Percentiles rank a stretch among this genome's conserved stretches.
Conservation (phyloP, 2,329 filamentous ascomycete species). For the Colletotrichum falcatum region DNA sequence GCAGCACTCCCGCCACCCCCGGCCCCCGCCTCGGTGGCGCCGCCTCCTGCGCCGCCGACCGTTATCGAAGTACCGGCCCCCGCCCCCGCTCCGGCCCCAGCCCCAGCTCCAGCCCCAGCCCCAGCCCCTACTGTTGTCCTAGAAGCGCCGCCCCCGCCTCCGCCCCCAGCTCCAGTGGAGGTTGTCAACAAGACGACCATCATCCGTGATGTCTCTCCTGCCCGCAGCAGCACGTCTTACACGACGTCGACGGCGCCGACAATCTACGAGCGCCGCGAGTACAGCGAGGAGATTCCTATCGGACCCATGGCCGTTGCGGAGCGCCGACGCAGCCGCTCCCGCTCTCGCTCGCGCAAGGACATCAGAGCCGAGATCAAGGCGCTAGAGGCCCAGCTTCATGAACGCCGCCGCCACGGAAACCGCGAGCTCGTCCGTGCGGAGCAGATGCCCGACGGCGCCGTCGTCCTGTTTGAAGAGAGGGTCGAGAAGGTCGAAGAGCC, state of each 20-base stretch:
- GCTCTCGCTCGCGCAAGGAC: slow-evolving; percentile 64
- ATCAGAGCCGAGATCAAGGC: slow-evolving; percentile 79
- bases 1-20: slow-evolving; percentile 45
- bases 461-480: slow-evolving; percentile 73
- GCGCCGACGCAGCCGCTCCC: slow-evolving; percentile 55
- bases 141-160: slow-evolving; percentile 50
- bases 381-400: slow-evolving; percentile 71
- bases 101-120: neutral
- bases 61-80: slow-evolving; percentile 44
- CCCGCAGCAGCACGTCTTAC: slow-evolving; percentile 50
- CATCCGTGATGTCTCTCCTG: slow-evolving; percentile 63
- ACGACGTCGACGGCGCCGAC: slow-evolving; percentile 50
- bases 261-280: slow-evolving; percentile 55
- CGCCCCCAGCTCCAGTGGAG: slow-evolving; percentile 49
- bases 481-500: slow-evolving; percentile 67
- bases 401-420: slow-evolving; percentile 53
- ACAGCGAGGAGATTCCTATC: slow-evolving; percentile 50
- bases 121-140: slow-evolving; percentile 49
- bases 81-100: too few species aligned
- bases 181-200: slow-evolving; percentile 60
- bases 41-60: slow-evolving; percentile 50
- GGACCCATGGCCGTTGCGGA: slow-evolving; percentile 57
- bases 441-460: slow-evolving; percentile 68
- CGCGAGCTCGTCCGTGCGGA: slow-evolving; percentile 68
- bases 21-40: slow-evolving; percentile 43